phyloP scores from a whole-genome alignment of 768 basidiomycete genomes.

The Gloeopeniophorella convolvens region DNA sequence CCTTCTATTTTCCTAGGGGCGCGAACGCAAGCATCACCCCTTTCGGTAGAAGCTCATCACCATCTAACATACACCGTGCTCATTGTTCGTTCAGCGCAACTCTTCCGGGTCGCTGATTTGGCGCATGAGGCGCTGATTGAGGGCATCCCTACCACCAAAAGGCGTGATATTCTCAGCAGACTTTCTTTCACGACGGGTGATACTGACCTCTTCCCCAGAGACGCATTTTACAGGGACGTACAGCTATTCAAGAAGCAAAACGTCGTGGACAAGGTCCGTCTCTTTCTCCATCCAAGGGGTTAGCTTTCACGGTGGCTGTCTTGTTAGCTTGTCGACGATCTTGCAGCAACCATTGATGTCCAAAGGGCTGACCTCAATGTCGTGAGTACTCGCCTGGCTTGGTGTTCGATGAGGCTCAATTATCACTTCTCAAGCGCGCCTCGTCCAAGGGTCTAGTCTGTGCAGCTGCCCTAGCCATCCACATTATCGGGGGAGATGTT shows the following conservation, averaged over 20 bases:
- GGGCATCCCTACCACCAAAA: conserved; percentile 36
- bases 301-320: background rate
- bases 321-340: conserved; percentile 75
- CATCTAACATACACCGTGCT: background rate
- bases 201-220: conserved; percentile 38
- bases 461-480: conserved; percentile 55
- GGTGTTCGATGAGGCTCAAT: conserved; percentile 4
- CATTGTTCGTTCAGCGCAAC: conserved; percentile 43
- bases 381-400: conserved; percentile 36
- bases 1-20: conserved; percentile 33
- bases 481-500: conserved; percentile 47
- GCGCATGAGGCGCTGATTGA: conserved; percentile 60
- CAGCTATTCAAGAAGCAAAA: conserved; percentile 67
- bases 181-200: background rate
- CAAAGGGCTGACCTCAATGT: conserved; percentile 75
- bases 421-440: conserved; percentile 52
- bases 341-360: conserved; percentile 76
- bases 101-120: conserved; percentile 59
- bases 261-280: conserved; percentile 67
- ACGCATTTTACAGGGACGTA: conserved; percentile 86
- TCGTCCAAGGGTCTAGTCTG: conserved; percentile 84
- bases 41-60: conserved; percentile 31
- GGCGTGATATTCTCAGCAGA: conserved; percentile 5
- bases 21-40: conserved; percentile 33
- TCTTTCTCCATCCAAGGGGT: background rate